These are phyloP conservation scores for Dipodascopsis tothii DNA, from an alignment of 805 yeast species.

Conservation along the genomic window DNA sequence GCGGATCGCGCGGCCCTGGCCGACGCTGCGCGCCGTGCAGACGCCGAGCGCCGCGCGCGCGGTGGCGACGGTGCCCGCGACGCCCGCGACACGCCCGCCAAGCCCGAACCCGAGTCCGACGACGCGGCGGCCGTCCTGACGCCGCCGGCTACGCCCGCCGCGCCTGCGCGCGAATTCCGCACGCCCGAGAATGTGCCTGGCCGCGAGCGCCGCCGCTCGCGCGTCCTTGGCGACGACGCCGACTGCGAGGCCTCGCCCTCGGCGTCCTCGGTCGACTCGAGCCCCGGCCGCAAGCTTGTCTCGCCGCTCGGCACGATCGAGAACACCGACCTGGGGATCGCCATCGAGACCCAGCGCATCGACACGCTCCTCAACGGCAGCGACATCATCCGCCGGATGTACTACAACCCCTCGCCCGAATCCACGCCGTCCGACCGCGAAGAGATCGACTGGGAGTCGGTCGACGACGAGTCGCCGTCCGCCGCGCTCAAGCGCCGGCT, in stretches of 20 bases:
- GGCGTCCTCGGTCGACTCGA: no score
- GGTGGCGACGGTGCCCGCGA: background rate
- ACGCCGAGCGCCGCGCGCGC: background rate
- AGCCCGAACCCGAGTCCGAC: background rate
- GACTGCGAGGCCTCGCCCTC: background rate
- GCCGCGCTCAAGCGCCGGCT: no score
- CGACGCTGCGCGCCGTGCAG: background rate
- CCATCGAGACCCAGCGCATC: constrained; percentile 10
- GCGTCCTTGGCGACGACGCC: no score
- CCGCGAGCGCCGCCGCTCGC: background rate
- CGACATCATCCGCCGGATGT: background rate
- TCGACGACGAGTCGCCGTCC: no score
- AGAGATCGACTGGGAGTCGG: no score
- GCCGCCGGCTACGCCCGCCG: no score
- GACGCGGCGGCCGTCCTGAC: background rate
- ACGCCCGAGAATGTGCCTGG: no score
- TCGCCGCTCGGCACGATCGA: constrained; percentile 19
- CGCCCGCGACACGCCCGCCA: background rate
- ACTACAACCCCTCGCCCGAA: no score
- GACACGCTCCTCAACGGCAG: background rate
- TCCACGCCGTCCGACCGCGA: no score
- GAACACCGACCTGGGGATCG: constrained; percentile 9
- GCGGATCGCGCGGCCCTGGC: background rate
- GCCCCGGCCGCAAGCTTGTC: background rate
- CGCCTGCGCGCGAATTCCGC: background rate